phyloP scores from a whole-genome alignment of 2,329 filamentous ascomycete genomes.

The Aureobasidium namibiae region DNA sequence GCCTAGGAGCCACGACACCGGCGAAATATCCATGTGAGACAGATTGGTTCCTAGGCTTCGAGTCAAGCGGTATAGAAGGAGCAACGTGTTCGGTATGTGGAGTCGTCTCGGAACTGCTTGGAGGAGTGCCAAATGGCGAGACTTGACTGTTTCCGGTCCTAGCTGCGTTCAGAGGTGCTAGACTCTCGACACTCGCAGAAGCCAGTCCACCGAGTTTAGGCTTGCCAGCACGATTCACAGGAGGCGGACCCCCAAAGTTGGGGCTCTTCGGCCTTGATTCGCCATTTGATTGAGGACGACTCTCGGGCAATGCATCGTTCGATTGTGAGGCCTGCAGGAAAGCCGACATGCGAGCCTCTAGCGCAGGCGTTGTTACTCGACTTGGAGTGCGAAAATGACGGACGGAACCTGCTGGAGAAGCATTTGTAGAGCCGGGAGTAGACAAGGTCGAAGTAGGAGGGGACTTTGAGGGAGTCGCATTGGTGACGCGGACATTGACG shows the following conservation, averaged over 20 bases:
- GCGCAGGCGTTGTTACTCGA: constrained; percentile 32
- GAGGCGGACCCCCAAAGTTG: constrained; percentile 51
- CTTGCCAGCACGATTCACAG: constrained; percentile 74
- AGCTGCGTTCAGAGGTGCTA: constrained; percentile 18
- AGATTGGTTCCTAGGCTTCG: constrained; percentile 1
- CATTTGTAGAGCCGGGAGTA: constrained; percentile 19
- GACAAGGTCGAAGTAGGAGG: constrained; percentile 15
- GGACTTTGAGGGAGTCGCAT: constrained; percentile 11
- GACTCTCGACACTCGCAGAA: constrained; percentile 6
- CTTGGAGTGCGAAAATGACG: constrained; percentile 31
- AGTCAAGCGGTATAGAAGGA: background rate
- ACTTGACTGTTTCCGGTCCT: constrained; percentile 6
- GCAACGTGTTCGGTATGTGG: constrained; percentile 19
- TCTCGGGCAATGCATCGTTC: background rate
- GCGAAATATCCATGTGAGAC: constrained; percentile 12
- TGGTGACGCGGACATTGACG: background rate
- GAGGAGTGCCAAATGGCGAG: constrained; percentile 83
- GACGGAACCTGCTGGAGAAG: constrained; percentile 17
- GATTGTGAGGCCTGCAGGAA: constrained; percentile 24
- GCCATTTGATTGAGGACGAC: background rate
- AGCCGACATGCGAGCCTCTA: constrained; percentile 31
- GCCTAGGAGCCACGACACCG: background rate
- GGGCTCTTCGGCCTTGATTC: constrained; percentile 8
- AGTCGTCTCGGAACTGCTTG: constrained; percentile 58
- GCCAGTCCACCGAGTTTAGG: constrained; percentile 52